These are phyloP conservation scores for Trichoderma citrinoviride DNA, from an alignment of 2,329 filamentous ascomycete species.

Conservation along the genomic window DNA sequence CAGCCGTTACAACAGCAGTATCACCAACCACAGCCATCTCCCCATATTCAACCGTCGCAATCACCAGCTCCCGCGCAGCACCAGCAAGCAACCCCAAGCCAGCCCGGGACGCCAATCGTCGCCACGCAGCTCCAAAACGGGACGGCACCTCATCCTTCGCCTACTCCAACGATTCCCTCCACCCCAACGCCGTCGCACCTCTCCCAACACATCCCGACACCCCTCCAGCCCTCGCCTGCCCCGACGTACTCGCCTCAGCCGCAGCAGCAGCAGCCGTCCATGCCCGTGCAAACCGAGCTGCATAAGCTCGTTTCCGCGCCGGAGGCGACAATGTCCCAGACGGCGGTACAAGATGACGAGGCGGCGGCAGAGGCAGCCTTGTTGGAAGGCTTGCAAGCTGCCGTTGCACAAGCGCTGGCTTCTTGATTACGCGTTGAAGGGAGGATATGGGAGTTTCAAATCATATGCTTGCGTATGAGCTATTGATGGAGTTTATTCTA, in stretches of 20 bases:
- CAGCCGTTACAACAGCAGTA: constrained; percentile 15
- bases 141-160: constrained; percentile 13
- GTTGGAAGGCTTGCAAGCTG: constrained; percentile 37
- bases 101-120: constrained; percentile 10
- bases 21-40: background rate
- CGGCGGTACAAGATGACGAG: constrained; percentile 30
- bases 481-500: background rate
- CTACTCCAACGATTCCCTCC: constrained; percentile 11
- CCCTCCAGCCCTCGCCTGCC: constrained; percentile 20
- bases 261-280: constrained; percentile 11
- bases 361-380: constrained; percentile 37
- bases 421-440: constrained; percentile 13
- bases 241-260: constrained; percentile 24
- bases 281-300: constrained; percentile 16
- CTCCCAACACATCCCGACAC: constrained; percentile 5
- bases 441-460: background rate
- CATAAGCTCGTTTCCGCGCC: constrained; percentile 26
- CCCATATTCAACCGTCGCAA: background rate
- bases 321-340: constrained; percentile 28
- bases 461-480: background rate
- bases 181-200: constrained; percentile 19
- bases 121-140: constrained; percentile 7
- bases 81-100: constrained; percentile 17
- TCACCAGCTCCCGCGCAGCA: constrained; percentile 2
- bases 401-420: constrained; percentile 31